Evolutionary conservation across 768 basidiomycete species (phyloP), one percentile per base, ranked within the genome.

Genomic region (Rhizopogon sp.): DNA sequence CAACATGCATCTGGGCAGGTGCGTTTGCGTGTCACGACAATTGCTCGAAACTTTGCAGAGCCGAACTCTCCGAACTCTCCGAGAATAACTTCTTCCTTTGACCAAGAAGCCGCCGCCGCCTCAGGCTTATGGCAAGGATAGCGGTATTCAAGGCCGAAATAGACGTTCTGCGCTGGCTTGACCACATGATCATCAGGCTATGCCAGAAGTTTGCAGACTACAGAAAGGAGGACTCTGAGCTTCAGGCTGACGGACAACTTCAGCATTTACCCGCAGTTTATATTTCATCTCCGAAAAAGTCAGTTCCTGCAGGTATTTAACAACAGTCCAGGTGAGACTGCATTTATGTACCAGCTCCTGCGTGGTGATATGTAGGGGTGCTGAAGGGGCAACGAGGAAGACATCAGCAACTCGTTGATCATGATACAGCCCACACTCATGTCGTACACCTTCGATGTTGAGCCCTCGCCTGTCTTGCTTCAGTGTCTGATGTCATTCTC

Each of bases 171-270:
- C 75, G 97, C 57, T 98, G 97, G 97, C 74, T 99, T 57, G 97
- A 99, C 74, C 81, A 97, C 55, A 99, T 99, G 97, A 80, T 99
- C 54, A 98, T 98, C 67, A 84, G 97, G 9, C 74, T 98, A 28
- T 99, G 97, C 74, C 97, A 98, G 77, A 99, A 98, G 77, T 98
- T 98, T 65, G 97, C 97, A 47, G 95, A 98, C 67, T 99, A 98
- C 67, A 78, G 95, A 64, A 98, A 98, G 76, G 97, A 98, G 72
- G 97, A 98, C 67, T 90, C 97, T 85, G 39, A 93, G 88, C 67
- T 98, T 99, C 81, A 79, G 93, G 62, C 77, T 99, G 60, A 79
- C 84, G 54, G 93, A 97, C 68, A 97, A 97, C 72, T 98, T 99
- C 74, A 91, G 90, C 68, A 98, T 99, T 64, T 99, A 99, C 70